Conservation (phyloP, 257 asterid genomes). For the Datura wrightii region DNA sequence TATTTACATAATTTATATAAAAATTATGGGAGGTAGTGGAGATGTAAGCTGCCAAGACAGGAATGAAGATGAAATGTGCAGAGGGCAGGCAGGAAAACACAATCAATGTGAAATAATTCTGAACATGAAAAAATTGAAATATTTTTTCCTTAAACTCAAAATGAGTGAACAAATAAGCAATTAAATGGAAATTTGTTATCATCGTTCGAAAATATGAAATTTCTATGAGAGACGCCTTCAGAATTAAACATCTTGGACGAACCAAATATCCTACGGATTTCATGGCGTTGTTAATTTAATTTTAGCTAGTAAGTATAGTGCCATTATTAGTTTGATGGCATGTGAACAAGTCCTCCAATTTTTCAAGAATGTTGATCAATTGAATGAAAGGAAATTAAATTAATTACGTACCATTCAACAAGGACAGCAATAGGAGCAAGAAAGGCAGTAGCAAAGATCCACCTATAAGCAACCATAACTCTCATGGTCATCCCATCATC, state of each 20-base stretch:
- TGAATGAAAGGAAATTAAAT: background rate
- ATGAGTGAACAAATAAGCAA: too few species aligned
- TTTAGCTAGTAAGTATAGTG: too few species aligned
- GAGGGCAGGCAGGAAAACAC: background rate
- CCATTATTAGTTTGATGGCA: too few species aligned
- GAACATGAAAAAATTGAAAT: too few species aligned
- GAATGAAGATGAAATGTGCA: too few species aligned
- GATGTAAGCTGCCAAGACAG: background rate
- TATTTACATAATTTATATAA: background rate
- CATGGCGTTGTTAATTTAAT: too few species aligned
- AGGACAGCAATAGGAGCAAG: slow-evolving; percentile 36
- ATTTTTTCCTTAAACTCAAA: too few species aligned
- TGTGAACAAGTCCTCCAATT: background rate
- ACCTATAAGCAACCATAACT: slow-evolving; percentile 43
- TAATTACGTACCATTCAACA: slow-evolving; percentile 34
- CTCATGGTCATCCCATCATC: slow-evolving; percentile 41
- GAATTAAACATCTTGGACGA: too few species aligned
- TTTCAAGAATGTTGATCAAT: background rate
- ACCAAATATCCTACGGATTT: too few species aligned
- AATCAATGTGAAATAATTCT: background rate
- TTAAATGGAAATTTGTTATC: too few species aligned
- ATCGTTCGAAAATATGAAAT: too few species aligned
- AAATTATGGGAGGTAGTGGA: background rate
- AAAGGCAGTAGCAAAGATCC: slow-evolving; percentile 41
- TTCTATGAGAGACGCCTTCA: too few species aligned